A percentile compares a stretch with the other conserved stretches of the same genome.
phyloP scores from a whole-genome alignment of 495 filamentous ascomycete species.

The Hypoxylon subgilvum region DNA sequence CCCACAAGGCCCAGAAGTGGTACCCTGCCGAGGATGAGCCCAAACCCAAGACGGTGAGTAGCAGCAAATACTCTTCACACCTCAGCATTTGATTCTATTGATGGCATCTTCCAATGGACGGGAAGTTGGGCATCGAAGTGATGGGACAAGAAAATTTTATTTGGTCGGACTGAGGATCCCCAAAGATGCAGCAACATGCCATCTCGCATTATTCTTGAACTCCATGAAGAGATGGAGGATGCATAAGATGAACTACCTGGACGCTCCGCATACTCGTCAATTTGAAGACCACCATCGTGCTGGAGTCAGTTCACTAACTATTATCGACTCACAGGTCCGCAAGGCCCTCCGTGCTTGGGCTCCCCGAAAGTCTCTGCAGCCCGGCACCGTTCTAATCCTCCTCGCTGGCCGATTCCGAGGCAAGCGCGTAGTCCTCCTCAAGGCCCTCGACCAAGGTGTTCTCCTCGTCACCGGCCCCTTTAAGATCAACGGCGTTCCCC shows the following conservation, averaged over 20 bases:
- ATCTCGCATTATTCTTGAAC: neutral
- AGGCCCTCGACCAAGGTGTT: conserved; percentile 92
- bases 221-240: neutral
- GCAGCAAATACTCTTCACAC: conserved; percentile 27
- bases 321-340: conserved; percentile 71
- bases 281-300: neutral
- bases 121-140: conserved; percentile 13
- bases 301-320: conserved; percentile 35
- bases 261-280: conserved; percentile 1
- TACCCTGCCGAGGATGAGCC: conserved; percentile 95
- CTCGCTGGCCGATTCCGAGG: conserved; percentile 99
- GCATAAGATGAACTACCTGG: neutral
- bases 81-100: neutral
- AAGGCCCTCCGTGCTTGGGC: conserved; percentile 87
- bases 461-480: conserved; percentile 99
- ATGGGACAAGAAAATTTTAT: neutral
- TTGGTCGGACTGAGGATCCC: conserved; percentile 4
- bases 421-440: conserved; percentile 99
- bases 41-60: conserved; percentile 89
- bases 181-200: neutral
- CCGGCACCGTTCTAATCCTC: conserved; percentile 95
- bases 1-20: conserved; percentile 97
- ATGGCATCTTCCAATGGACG: conserved; percentile 16
- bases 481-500: conserved; percentile 99
- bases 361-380: conserved; percentile 82